Conservation (phyloP, 768 basidiomycete genomes). For the Tricholoma matsutake region DNA sequence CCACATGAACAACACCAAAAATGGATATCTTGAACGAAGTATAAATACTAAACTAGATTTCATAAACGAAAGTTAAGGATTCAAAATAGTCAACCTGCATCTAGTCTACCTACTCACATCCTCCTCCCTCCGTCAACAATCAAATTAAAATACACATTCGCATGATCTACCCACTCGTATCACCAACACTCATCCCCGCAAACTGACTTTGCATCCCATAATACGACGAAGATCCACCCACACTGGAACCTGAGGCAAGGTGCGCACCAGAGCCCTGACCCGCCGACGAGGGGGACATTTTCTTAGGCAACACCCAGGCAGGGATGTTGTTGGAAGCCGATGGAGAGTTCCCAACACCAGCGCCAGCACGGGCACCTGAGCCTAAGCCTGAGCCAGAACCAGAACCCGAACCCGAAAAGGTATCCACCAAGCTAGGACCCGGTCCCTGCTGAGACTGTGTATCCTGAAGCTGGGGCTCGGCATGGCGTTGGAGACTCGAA, state of each 20-base stretch:
- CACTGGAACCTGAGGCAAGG: neutral
- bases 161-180: conserved; percentile 2
- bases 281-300: conserved; percentile 15
- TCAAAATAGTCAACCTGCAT: too few species aligned
- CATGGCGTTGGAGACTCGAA: neutral
- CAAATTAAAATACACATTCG: too few species aligned
- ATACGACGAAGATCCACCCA: conserved; percentile 6
- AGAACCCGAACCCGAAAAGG: neutral
- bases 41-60: too few species aligned
- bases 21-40: too few species aligned
- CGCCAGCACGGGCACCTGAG: too few species aligned
- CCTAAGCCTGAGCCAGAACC: conserved; percentile 1
- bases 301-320: conserved; percentile 47
- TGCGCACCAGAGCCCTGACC: neutral
- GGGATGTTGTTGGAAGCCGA: conserved; percentile 22
- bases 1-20: too few species aligned
- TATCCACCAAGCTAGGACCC: too few species aligned
- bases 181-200: conserved; percentile 25
- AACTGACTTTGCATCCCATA: conserved; percentile 23
- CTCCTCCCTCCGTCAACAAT: neutral
- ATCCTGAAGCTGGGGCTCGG: conserved; percentile 6
- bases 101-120: neutral
- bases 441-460: conserved; percentile 10
- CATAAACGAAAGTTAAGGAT: too few species aligned
- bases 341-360: conserved; percentile 1